Percentiles rank a stretch among this genome's conserved stretches.
Conservation (phyloP, 768 basidiomycete species). For the Mycena belliarum region DNA sequence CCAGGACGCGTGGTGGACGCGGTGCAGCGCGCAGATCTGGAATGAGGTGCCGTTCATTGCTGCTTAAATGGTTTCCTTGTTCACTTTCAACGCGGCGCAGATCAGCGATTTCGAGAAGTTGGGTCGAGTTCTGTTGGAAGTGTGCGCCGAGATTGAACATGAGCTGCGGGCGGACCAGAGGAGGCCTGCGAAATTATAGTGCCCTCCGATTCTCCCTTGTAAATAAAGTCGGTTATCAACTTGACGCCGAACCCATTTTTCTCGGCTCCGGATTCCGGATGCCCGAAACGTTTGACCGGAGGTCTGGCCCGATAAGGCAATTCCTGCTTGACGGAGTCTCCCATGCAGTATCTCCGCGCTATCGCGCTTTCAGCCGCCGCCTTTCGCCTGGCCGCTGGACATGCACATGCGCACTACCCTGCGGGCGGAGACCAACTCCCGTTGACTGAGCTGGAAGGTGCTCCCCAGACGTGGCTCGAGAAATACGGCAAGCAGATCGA, state of each 20-base stretch:
- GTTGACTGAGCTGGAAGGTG: slow-evolving; percentile 5
- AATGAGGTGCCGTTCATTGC: slow-evolving; percentile 37
- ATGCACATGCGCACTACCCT: not conserved
- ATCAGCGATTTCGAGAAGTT: slow-evolving; percentile 44
- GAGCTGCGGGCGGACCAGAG: slow-evolving; percentile 22
- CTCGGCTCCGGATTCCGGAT: no score
- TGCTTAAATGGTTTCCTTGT: not conserved
- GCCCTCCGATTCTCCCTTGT: no score
- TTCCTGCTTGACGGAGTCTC: not conserved
- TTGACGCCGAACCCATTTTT: no score
- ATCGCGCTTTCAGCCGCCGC: not conserved
- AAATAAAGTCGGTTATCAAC: no score
- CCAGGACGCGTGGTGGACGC: slow-evolving; percentile 45
- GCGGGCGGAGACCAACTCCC: slow-evolving; percentile 4
- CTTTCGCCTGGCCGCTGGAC: not conserved
- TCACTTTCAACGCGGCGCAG: slow-evolving; percentile 27
- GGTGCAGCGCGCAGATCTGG: slow-evolving; percentile 49
- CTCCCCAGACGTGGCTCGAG: slow-evolving; percentile 51
- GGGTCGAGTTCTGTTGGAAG: slow-evolving; percentile 36
- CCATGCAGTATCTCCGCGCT: slow-evolving; percentile 7
- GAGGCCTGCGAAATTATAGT: not conserved
- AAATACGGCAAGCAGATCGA: slow-evolving; percentile 80
- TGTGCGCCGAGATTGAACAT: slow-evolving; percentile 35
- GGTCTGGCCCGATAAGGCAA: slow-evolving; percentile 1
- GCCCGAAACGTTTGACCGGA: no score